Base-by-base conservation (phyloP, 768 basidiomycete genomes). In the Trametes gibbosa region DNA sequence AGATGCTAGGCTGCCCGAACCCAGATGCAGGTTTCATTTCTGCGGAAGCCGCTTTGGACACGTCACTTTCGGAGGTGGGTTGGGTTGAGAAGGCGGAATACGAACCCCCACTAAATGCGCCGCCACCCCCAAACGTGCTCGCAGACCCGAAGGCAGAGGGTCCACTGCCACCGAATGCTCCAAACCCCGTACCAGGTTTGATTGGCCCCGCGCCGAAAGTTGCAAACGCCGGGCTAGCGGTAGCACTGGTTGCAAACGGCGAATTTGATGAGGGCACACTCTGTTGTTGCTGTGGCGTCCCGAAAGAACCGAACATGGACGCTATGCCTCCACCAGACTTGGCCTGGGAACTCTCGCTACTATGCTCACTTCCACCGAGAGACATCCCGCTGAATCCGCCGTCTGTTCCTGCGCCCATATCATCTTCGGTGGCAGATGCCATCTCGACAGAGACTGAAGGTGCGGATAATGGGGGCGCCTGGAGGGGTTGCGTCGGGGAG, bases 181-280 rank as follows among this genome's bases (percentile, higher is more conserved):
- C 73, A 32, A 72, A 69, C 0, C 73, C 73, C 0, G 68, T 65
- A 1, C 66, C 64, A 14, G 70, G 68, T 32, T 65, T 63, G 13
- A 66, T n/a, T 7, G 62, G 45, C 6, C 65, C 56, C 0, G 53
- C 34, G 14, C 56, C 56, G 14, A 42, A 61, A 4, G 53, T 32
- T 9, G 51, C 35, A 39, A 55, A 61, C 13, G 63, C 34, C 41
- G 66, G 63, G 21, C 57, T 58, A 0, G 52, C 25, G 25, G 39
- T 51, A 17, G 61, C 42, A 14, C 47, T 50, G 48, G 56, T 62
- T 21, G 68, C 62, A 2, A 61, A 62, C 1, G 64, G 52, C 5
- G 64, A 57, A 10, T 55, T 65, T 21, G 54, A 52, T 4, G 62
- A n/a, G 2, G 54, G 50, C 5, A 60, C 16, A 3, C 65, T 47